Percentiles rank a stretch among this genome's conserved stretches.
Conservation (phyloP, 208 protist genomes). For the Trypanosoma avium region DNA sequence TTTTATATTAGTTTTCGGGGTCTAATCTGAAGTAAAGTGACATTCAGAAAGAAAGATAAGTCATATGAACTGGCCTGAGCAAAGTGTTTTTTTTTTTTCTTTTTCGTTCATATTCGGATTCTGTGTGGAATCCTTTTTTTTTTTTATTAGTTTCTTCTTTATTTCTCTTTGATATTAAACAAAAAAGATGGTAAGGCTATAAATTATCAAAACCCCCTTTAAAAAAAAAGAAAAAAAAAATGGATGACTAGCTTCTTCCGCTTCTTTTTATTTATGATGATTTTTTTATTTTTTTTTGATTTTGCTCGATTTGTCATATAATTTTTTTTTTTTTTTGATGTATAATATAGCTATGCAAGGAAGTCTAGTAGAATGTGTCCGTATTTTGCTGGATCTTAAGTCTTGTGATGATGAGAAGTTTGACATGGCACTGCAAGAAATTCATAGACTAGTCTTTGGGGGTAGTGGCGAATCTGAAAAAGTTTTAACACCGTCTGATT, state of each 20-base stretch:
- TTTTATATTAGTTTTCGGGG: too few species aligned
- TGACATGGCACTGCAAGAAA: slow-evolving; percentile 6
- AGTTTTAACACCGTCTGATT: slow-evolving; percentile 1
- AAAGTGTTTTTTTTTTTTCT: too few species aligned
- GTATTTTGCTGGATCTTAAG: slow-evolving; percentile 10
- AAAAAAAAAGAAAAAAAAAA: too few species aligned
- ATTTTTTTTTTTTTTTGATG: background rate
- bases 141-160: too few species aligned
- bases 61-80: too few species aligned
- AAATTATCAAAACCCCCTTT: too few species aligned
- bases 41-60: too few species aligned
- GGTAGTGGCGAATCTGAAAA: background rate
- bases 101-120: too few species aligned
- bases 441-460: slow-evolving; percentile 27
- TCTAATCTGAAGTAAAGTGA: too few species aligned
- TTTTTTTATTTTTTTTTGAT: slow-evolving; percentile 15
- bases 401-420: slow-evolving; percentile 11
- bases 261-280: background rate
- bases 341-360: slow-evolving; percentile 22
- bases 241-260: background rate
- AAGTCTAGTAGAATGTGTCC: slow-evolving; percentile 19
- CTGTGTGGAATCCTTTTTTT: too few species aligned
- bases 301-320: slow-evolving; percentile 4
- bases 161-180: too few species aligned
- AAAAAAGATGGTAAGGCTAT: too few species aligned